Percentiles rank a stretch among this genome's conserved stretches.
These are phyloP conservation scores for Paraconiothyrium brasiliense DNA, from an alignment of 2,329 filamentous ascomycete species.

Conservation along the genomic window DNA sequence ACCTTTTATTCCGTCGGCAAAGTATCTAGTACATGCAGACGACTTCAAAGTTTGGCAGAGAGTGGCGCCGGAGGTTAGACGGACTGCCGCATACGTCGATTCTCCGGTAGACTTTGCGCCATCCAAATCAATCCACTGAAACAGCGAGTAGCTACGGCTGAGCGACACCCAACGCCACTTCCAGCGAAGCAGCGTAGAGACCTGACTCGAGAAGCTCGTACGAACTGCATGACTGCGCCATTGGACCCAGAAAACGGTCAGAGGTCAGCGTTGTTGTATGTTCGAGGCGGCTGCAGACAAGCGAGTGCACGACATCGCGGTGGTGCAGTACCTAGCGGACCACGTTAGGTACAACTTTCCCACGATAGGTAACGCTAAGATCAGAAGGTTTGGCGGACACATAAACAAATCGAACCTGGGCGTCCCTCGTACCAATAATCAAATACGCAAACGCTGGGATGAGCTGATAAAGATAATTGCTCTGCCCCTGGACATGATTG, in stretches of 20 bases:
- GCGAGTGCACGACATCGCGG: neutral
- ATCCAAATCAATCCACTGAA: neutral
- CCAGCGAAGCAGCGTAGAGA: neutral
- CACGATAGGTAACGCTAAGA: neutral
- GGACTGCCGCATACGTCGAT: neutral
- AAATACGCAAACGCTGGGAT: too few species aligned
- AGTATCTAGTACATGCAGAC: neutral
- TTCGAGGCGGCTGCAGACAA: neutral
- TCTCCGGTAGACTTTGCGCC: neutral
- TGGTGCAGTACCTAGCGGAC: slow-evolving; percentile 2
- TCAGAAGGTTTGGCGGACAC: slow-evolving; percentile 5
- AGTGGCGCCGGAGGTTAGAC: neutral
- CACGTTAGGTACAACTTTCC: neutral
- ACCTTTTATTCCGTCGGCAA: neutral
- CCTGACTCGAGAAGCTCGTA: neutral
- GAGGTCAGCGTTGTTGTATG: neutral
- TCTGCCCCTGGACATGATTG: too few species aligned
- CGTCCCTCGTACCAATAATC: neutral
- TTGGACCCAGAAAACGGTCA: neutral
- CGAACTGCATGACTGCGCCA: neutral
- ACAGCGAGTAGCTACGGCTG: neutral
- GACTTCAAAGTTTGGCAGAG: neutral
- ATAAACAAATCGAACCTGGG: neutral
- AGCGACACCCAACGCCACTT: neutral
- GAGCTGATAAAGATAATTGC: too few species aligned